A percentile compares a stretch with the other conserved stretches of the same genome.
Conservation (phyloP, 106 monocot genomes). For the Dendrobium officinale region DNA sequence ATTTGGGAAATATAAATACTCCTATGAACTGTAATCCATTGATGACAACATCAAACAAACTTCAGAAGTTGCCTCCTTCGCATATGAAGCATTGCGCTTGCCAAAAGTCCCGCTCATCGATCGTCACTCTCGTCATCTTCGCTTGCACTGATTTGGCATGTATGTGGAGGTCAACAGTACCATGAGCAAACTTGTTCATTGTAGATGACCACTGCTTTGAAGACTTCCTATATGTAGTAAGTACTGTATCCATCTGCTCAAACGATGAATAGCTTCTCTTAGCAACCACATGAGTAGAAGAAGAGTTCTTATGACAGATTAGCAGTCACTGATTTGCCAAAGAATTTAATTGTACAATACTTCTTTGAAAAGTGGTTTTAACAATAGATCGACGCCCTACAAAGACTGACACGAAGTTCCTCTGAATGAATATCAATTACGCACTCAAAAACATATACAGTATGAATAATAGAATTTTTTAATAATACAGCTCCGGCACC, state of each 20-base stretch:
- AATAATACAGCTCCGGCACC: slow-evolving; percentile 44
- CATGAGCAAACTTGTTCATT: slow-evolving; percentile 78
- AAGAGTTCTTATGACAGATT: too few relatives aligned
- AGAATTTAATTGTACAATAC: slow-evolving; percentile 7
- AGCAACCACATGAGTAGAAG: too few relatives aligned
- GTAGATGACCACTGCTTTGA: slow-evolving; percentile 88
- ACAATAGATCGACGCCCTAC: slow-evolving; percentile 46
- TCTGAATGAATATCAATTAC: slow-evolving; percentile 17
- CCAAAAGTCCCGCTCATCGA: too few relatives aligned
- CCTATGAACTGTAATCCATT: too few relatives aligned
- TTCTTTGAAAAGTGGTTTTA: slow-evolving; percentile 66
- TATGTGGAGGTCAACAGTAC: slow-evolving; percentile 7
- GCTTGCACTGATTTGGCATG: too few relatives aligned
- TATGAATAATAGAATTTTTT: background rate
- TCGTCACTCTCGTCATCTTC: too few relatives aligned
- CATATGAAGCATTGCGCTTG: too few relatives aligned
- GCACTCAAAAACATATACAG: background rate
- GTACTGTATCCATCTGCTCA: slow-evolving; percentile 61
- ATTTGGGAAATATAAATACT: too few relatives aligned
- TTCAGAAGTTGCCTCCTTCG: too few relatives aligned
- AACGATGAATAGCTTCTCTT: background rate
- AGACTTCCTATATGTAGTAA: slow-evolving; percentile 67
- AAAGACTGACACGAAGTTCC: slow-evolving; percentile 44
- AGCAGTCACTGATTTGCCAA: too few relatives aligned
- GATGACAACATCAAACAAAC: too few relatives aligned